Conservation (phyloP, 163 green algal genomes). For the Coccomyxa subellipsoidea region DNA sequence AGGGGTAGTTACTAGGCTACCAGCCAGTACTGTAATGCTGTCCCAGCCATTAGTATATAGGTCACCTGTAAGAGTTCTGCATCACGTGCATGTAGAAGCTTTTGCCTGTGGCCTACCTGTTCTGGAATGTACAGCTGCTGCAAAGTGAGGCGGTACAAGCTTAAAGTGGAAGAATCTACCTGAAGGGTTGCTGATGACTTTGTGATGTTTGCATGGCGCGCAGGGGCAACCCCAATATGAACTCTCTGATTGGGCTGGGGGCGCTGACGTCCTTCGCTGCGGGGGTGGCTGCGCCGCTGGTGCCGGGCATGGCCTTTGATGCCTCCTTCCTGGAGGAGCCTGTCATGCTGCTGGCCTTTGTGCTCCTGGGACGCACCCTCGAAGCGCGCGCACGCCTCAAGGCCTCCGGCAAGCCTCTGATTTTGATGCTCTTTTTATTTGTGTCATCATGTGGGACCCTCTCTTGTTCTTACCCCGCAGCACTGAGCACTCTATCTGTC, state of each 20-base stretch:
- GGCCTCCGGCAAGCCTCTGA: slow-evolving; percentile 32
- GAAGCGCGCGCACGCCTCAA: slow-evolving; percentile 68
- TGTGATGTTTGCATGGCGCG: neutral
- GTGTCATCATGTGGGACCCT: no score
- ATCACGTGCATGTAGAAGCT: no score
- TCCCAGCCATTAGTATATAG: no score
- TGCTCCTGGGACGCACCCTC: slow-evolving; percentile 87
- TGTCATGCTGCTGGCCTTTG: slow-evolving; percentile 97
- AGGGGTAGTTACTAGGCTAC: no score
- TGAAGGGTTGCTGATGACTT: neutral
- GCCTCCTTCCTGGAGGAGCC: slow-evolving; percentile 84
- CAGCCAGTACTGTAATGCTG: no score
- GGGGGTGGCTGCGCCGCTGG: slow-evolving; percentile 45
- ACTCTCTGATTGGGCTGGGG: slow-evolving; percentile 88
- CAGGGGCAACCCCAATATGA: slow-evolving; percentile 93
- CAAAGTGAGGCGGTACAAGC: neutral
- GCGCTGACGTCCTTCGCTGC: slow-evolving; percentile 79
- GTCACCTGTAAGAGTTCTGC: no score
- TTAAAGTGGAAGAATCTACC: no score
- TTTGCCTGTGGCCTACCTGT: neutral
- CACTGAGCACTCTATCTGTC: no score
- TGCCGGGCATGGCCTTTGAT: slow-evolving; percentile 55
- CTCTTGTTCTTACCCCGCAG: no score
- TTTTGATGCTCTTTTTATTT: no score
- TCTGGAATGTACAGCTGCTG: neutral